Conservation (phyloP, 2,329 filamentous ascomycete genomes). For the Phyllosticta capitalensis region DNA sequence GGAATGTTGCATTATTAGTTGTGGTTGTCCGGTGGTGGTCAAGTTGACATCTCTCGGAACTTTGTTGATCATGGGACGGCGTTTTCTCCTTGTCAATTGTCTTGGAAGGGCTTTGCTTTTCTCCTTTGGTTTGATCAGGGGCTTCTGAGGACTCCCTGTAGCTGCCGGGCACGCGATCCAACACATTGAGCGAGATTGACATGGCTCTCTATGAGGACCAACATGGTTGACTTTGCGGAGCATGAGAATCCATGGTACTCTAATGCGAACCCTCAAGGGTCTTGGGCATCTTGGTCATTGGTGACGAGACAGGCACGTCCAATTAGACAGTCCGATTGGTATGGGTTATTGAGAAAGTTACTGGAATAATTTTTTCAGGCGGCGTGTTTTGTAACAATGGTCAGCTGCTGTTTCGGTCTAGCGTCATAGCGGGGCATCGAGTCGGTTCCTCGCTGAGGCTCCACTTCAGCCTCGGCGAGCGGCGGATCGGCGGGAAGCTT, state of each 20-base stretch:
- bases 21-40: not conserved
- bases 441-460: not conserved
- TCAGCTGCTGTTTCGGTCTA: not conserved
- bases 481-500: not conserved
- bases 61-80: no score
- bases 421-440: not conserved
- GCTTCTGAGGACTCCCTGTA: no score
- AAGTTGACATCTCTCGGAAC: not conserved
- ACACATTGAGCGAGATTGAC: no score
- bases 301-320: not conserved
- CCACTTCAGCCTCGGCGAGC: not conserved
- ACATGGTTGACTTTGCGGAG: no score
- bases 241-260: no score
- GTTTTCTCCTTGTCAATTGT: no score
- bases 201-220: no score
- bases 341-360: no score
- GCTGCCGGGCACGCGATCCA: no score
- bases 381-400: conserved; percentile 1
- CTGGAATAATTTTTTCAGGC: not conserved
- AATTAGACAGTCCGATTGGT: no score
- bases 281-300: not conserved
- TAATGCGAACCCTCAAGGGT: not conserved
- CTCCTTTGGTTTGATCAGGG: no score
- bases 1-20: not conserved
- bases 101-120: no score